Evolutionary conservation across 108 stramenopile genomes (phyloP), one percentile per base, ranked within the genome.

Genomic region (Craspedostauros australis): DNA sequence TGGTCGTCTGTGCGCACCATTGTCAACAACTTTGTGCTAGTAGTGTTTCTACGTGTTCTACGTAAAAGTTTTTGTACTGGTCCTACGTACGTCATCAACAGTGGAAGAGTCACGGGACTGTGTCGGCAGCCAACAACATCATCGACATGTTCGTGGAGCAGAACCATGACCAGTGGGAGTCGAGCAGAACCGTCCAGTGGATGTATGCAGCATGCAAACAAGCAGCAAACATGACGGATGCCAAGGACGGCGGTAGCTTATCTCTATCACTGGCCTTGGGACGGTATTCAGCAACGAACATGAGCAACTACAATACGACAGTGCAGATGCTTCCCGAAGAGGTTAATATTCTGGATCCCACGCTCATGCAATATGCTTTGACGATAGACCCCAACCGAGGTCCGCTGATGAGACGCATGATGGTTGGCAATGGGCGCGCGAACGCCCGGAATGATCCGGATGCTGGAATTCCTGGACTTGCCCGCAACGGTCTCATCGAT

Each of bases 381-480:
- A 83, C 39, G 80, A 77, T 49, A 45, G 62, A 18, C 75, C 88
- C 29, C 73, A 70, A 49, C 72, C 68, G 1, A 76, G 88, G 46
- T 86, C 90, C 2, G 77, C 74, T 2, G 90, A 92, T 34, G 84
- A 72, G 9, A 86, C n/a, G n/a, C n/a, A n/a, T n/a, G 14, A 28
- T 20, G 11, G 26, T 36, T n/a, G 51, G 27, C 26, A 31, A 54
- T 12, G 36, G 51, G 54, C 53, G 39, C 23, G 39, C 32, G 15
- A 3, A 56, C 8, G 52, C 53, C 1, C 30, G 30, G 20, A 20
- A 39, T 19, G 8, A 62, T 66, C 18, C 60, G 48, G 57, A 74
- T 37, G 42, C 62, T 27, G 64, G 60, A 21, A 48, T 39, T 37
- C 48, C 31, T 33, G 43, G 21, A 42, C 50, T 38, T 18, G 42